Base-by-base conservation (phyloP, 1,284 basidiomycete species). In the Xanthoconium separans region DNA sequence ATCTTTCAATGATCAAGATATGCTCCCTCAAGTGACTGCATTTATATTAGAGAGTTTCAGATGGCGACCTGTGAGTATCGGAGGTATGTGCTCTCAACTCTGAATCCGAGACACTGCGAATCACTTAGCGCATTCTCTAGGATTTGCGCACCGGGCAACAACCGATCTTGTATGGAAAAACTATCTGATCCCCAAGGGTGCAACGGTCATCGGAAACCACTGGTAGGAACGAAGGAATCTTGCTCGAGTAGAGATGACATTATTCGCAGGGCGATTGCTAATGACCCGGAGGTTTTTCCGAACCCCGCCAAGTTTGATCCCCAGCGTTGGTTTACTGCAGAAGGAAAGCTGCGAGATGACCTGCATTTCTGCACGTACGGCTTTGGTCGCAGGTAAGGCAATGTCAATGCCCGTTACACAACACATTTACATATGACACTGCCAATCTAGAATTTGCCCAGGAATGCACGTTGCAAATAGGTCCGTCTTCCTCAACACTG, bases 361-460 rank as follows among this genome's bases (percentile, higher is more conserved):
- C 53, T 85, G 13, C 79, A 73, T 55, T 73, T 75, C 18, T 84
- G 75, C 58, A 72, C 78, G 15, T 87, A 80, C 55, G 84, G 85
- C 0, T 85, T 85, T 53, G 85, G 84, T 12, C 72, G 84, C 40
- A 72, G 83, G 80, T 64, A 50, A 31, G 30, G 12, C 30, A 12
- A 12, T 36, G 13, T 15, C 16, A 15, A 36, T 36, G 9, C 16
- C 1, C 5, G 4, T 36, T n/a, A n/a, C n/a, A n/a, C n/a, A n/a
- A n/a, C n/a, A n/a, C n/a, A n/a, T n/a, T n/a, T n/a, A n/a, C n/a
- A 15, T 30, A 8, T 30, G 30, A 30, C 30, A 30, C 30, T 30
- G 30, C 30, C 6, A 30, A 30, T 36, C 12, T 13, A 66, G 65
- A 46, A 55, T 57, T 10, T 66, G 67, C 40, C 65, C 67, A 1